Conservation (phyloP, 352 stramenopile species). For the Globisporangium cylindrosporum region DNA sequence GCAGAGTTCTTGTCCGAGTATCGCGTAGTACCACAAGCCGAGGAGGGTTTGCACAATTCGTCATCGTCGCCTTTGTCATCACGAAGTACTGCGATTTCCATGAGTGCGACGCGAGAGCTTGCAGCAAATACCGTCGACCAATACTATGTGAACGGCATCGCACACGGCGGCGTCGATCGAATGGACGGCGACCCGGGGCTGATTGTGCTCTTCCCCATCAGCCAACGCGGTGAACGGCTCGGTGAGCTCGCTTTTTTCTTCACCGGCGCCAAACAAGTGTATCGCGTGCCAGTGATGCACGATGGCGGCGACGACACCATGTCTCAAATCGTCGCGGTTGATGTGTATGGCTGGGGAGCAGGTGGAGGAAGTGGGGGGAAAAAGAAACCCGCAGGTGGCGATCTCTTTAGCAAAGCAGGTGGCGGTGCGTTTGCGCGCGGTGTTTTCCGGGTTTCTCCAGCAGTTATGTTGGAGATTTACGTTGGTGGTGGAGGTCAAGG, state of each 20-base stretch:
- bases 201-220: constrained; percentile 62
- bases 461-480: constrained; percentile 48
- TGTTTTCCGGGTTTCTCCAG: constrained; percentile 37
- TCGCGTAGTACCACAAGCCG: not conserved
- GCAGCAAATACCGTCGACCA: constrained; percentile 47
- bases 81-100: constrained; percentile 3
- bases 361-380: constrained; percentile 50
- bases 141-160: constrained; percentile 64
- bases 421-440: constrained; percentile 71
- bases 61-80: not conserved
- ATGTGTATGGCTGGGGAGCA: constrained; percentile 77
- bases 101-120: constrained; percentile 25
- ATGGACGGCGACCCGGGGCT: constrained; percentile 44
- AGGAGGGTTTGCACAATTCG: not conserved
- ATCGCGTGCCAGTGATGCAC: constrained; percentile 26
- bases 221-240: constrained; percentile 36
- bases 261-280: constrained; percentile 25
- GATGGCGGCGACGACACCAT: constrained; percentile 11
- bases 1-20: constrained; percentile 43
- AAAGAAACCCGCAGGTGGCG: constrained; percentile 15
- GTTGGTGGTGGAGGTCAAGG: constrained; percentile 59
- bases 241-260: constrained; percentile 49
- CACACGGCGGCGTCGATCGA: constrained; percentile 33
- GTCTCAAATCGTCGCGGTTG: constrained; percentile 54
- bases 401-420: constrained; percentile 43